phyloP scores from a whole-genome alignment of 345 rosid species.

The Diplotaxis tenuifolia region DNA sequence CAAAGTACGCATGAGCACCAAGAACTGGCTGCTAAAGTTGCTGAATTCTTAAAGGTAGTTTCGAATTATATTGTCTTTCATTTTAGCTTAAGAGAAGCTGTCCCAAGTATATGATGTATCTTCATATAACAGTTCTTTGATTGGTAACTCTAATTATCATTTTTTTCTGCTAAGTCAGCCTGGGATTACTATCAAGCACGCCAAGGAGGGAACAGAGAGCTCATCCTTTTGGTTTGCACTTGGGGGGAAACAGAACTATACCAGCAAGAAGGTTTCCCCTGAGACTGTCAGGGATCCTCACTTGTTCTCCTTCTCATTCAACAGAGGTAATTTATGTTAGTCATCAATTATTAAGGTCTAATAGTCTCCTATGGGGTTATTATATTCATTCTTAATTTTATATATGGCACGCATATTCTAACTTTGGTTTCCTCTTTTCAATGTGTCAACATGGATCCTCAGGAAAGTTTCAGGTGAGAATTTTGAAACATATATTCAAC shows the following conservation, averaged over 20 bases:
- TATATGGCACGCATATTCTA: slow-evolving; percentile 4
- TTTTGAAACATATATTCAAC: slow-evolving; percentile 17
- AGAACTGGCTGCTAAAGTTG: slow-evolving; percentile 77
- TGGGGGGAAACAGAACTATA: slow-evolving; percentile 94
- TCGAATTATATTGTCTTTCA: neutral
- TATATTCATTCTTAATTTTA: neutral
- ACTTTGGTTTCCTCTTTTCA: slow-evolving; percentile 22
- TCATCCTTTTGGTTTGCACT: slow-evolving; percentile 94
- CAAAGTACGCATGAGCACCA: slow-evolving; percentile 92
- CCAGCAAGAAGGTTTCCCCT: slow-evolving; percentile 60
- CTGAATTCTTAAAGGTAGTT: slow-evolving; percentile 84
- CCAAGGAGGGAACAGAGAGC: slow-evolving; percentile 97
- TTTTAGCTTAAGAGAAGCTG: slow-evolving; percentile 3
- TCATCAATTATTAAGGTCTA: slow-evolving; percentile 13
- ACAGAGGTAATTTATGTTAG: slow-evolving; percentile 47
- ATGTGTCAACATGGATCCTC: slow-evolving; percentile 38
- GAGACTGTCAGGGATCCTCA: slow-evolving; percentile 85
- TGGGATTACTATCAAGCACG: slow-evolving; percentile 78
- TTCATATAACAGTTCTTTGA: neutral
- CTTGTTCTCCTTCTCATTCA: slow-evolving; percentile 66
- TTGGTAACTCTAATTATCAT: slow-evolving; percentile 9
- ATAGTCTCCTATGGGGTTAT: slow-evolving; percentile 9
- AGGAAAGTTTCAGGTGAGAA: slow-evolving; percentile 96
- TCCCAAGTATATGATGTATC: neutral
- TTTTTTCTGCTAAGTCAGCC: slow-evolving; percentile 58